A percentile compares a stretch with the other conserved stretches of the same genome.
Evolutionary conservation across 257 asterid genomes (phyloP).

Genomic region (Capsicum baccatum): DNA sequence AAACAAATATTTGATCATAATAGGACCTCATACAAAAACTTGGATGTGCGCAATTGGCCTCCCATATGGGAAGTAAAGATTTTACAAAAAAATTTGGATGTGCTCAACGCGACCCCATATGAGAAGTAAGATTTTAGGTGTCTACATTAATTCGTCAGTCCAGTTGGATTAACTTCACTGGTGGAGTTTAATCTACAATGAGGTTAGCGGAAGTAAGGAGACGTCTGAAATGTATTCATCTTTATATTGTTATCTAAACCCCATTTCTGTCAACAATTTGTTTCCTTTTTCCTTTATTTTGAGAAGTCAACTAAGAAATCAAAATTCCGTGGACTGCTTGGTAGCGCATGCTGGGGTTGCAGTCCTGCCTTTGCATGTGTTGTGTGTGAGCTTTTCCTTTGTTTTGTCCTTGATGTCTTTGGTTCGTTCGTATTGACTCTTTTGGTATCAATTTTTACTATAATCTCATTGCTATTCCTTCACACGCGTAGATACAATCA

Average conservation of each 20-base stretch:
- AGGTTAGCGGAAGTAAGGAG: neutral
- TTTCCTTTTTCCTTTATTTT: neutral
- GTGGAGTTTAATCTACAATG: neutral
- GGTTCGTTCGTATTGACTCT: neutral
- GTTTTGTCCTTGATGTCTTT: neutral
- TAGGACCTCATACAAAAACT: too few relatives aligned
- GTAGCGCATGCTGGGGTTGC: neutral
- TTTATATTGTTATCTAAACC: neutral
- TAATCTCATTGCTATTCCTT: neutral
- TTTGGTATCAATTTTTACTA: neutral
- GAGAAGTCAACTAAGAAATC: neutral
- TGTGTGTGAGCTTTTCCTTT: neutral
- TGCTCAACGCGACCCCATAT: neutral
- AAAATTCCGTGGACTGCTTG: neutral
- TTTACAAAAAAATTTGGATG: neutral
- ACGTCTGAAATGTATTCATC: neutral
- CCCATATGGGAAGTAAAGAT: too few relatives aligned
- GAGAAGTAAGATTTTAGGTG: neutral
- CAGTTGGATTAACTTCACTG: neutral
- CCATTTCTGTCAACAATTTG: neutral
- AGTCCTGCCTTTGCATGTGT: neutral
- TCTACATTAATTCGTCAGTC: neutral
- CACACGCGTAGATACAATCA: neutral
- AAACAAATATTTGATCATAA: neutral
- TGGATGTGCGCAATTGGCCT: too few relatives aligned